phyloP scores from a whole-genome alignment of 1,284 basidiomycete genomes.

The Microbotryum scabiosae region DNA sequence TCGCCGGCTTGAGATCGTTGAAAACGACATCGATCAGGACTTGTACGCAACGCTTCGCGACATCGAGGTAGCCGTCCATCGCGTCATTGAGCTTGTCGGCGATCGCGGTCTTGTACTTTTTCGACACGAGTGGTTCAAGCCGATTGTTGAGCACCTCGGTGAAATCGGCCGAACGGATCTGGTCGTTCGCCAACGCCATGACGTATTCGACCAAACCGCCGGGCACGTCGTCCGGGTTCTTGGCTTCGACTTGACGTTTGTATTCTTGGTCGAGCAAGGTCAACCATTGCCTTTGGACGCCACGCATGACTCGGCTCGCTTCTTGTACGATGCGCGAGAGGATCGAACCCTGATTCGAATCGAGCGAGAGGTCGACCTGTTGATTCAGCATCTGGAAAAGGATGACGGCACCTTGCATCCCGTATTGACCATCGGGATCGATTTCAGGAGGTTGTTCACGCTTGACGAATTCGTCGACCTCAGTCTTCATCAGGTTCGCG shows the following conservation, averaged over 20 bases:
- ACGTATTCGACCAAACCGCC: conserved; percentile 90
- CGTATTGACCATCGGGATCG: conserved; percentile 80
- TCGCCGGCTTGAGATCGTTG: conserved; percentile 84
- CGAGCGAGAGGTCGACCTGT: conserved; percentile 86
- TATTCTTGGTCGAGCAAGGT: conserved; percentile 74
- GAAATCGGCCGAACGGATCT: conserved; percentile 92
- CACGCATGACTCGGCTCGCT: conserved; percentile 77
- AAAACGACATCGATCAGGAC: conserved; percentile 90
- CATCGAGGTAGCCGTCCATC: conserved; percentile 96
- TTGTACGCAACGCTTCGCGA: conserved; percentile 93
- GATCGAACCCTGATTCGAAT: conserved; percentile 90
- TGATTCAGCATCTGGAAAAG: conserved; percentile 94
- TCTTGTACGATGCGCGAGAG: conserved; percentile 85
- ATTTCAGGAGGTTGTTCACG: conserved; percentile 80
- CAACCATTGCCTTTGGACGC: conserved; percentile 83
- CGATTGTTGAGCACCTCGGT: conserved; percentile 76
- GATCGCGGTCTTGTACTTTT: conserved; percentile 80
- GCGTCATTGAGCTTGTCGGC: conserved; percentile 84
- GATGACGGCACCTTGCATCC: conserved; percentile 84
- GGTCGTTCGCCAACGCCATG: conserved; percentile 97
- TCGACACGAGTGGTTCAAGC: conserved; percentile 81
- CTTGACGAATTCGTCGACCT: conserved; percentile 72
- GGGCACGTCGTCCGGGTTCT: conserved; percentile 58
- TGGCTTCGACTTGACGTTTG: conserved; percentile 67
- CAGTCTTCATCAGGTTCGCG: conserved; percentile 83